Evolutionary conservation across 768 basidiomycete genomes (phyloP), one percentile per base, ranked within the genome.

Genomic region (Trametes coccinea): DNA sequence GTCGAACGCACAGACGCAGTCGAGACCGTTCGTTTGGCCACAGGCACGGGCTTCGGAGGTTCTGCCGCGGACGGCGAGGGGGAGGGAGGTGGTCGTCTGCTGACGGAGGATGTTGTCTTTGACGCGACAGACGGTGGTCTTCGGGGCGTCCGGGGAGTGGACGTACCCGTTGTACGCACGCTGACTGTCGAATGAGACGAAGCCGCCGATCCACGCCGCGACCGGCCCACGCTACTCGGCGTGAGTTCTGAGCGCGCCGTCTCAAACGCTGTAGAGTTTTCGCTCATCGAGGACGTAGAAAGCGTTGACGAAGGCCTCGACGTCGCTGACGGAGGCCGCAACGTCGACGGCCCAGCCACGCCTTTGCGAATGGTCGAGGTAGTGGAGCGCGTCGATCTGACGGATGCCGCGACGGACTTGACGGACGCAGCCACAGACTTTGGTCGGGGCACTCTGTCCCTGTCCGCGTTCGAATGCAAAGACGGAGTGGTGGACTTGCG

Each of bases 231-330:
- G 70, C 77, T 53, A 68, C 75, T 69, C 65, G 72, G 68, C 59
- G 77, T 55, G 59, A 73, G 49, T 61, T 70, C 75, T 8, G 75
- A 78, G 51, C 73, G 75, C 5, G 82, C 79, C 3, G 80, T 82
- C 60, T 77, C 78, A 70, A 81, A 85, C 3, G 79, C 76, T 3
- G 75, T 73, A 9, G 76, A 76, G 27, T 65, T 72, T 27, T 78
- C 78, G 60, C 78, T 79, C 5, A 70, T 72, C 13, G 69, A 74
- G 30, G 72, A 73, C 30, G 56, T 47, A 2, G 61, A 63, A 8
- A 54, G 46, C 1, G 62, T 56, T 13, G 71, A 67, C 5, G 63
- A 55, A 14, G 73, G 71, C 53, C 68, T 59, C 4, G 70, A 66
- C 11, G 56, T 29, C 59, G 68, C 46, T 7, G 59, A 71, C 1